These are phyloP conservation scores for Venturia carpophila DNA, from an alignment of 2,329 filamentous ascomycete species.

Conservation along the genomic window DNA sequence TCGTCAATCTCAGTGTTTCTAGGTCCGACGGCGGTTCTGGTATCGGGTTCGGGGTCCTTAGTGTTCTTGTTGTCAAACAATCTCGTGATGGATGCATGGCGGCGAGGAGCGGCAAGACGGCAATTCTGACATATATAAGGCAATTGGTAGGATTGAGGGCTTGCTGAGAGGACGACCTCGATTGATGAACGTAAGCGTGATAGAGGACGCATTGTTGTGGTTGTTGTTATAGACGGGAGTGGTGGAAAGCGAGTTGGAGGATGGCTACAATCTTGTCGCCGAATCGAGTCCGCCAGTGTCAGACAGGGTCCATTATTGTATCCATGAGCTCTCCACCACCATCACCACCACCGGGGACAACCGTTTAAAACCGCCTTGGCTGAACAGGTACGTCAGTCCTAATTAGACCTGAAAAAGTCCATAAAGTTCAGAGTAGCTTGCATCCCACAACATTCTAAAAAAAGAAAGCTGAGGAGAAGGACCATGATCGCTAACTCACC, in stretches of 20 bases:
- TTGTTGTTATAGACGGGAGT: background rate
- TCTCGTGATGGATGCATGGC: constrained; percentile 4
- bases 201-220: constrained; percentile 9
- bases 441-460: no score
- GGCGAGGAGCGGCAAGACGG: background rate
- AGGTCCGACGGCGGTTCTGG: background rate
- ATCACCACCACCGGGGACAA: background rate
- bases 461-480: background rate
- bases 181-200: background rate
- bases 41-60: background rate
- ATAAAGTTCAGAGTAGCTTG: no score
- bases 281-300: background rate
- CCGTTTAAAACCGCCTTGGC: background rate
- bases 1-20: background rate
- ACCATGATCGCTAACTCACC: background rate
- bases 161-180: background rate
- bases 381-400: background rate
- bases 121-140: background rate
- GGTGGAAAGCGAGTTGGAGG: background rate
- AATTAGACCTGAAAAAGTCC: no score
- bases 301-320: background rate
- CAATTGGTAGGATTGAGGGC: background rate
- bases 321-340: constrained; percentile 1
- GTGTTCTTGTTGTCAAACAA: background rate
- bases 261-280: background rate